Percentiles rank a stretch among this genome's conserved stretches.
Conservation (phyloP, 2,329 filamentous ascomycete species). For the Claviceps monticola region DNA sequence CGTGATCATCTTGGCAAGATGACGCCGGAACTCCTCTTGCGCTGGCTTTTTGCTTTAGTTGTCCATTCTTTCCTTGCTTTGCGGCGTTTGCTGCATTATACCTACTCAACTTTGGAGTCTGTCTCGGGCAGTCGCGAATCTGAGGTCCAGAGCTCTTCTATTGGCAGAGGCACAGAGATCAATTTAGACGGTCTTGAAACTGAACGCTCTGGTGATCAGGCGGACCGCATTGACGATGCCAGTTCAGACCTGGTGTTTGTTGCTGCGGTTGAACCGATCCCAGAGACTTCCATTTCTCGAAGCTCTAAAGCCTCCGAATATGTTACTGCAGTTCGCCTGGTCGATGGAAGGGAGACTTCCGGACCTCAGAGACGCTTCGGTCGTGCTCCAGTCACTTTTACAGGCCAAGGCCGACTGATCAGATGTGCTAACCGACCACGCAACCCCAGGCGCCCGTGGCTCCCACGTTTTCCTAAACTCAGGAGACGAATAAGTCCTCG, state of each 20-base stretch:
- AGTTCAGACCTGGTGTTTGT: background rate
- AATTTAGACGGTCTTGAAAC: background rate
- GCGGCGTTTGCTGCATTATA: background rate
- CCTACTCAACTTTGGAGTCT: background rate
- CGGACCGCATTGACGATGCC: background rate
- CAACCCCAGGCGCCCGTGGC: slow-evolving; percentile 3
- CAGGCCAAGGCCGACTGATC: background rate
- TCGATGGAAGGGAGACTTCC: background rate
- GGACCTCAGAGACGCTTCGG: background rate
- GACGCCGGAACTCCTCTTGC: background rate
- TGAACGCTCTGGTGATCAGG: background rate
- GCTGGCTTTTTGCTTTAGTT: background rate
- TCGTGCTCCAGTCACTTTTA: background rate
- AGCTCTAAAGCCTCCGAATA: background rate
- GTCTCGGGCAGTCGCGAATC: background rate
- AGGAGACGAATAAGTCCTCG: background rate
- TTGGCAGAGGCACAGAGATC: background rate
- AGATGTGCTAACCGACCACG: slow-evolving; percentile 4
- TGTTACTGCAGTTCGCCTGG: background rate
- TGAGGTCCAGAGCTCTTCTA: background rate
- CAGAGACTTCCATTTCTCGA: background rate
- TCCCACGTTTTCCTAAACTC: slow-evolving; percentile 2
- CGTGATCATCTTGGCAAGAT: slow-evolving; percentile 1
- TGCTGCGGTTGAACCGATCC: background rate
- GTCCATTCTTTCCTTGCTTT: slow-evolving; percentile 2